Evolutionary conservation across 192 early-diverging fungal species (phyloP), one percentile per base, ranked within the genome.

Genomic region (Phlyctochytrium bullatum): DNA sequence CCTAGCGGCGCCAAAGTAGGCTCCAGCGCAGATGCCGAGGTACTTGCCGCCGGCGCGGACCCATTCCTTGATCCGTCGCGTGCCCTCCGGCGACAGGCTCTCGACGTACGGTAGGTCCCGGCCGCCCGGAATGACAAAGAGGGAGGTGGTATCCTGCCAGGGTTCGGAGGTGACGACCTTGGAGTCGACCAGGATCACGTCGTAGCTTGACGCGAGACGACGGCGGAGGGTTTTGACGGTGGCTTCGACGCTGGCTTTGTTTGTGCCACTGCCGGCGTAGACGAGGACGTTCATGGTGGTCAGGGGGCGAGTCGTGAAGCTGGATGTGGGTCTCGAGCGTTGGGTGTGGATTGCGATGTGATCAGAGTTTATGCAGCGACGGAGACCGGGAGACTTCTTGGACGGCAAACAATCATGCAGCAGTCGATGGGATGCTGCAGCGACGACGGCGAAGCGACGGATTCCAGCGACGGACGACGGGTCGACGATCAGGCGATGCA

Each of bases 1-100:
- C 20, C 74, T 71, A 2, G 70, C 73, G 30, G 80, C 79, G 2
- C 81, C 92, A 73, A 92, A 97, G 75, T 96, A 96, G 1, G 85
- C 89, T 24, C 96, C 97, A 0, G 92, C 93, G 61, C 97, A 96
- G 4, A 99, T 88, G 0, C 97, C 97, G 58, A 94, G 76, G 75
- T 93, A 99, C 25, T 82, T 76, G 1, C 97, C 97, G 52, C 94
- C 95, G 23, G 59, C 62, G 0, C 50, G 53, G 12, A 95, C 89
- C 79, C 85, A 95, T 17, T 75, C 67, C 1, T 63, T 65, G 60
- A 97, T 91, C 3, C 82, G 82, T 1, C 53, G 67, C 51, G 88
- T 93, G 52, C 86, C 88, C 52, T 33, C 28, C 0, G 67, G 68
- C 51, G 61, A 36, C 62, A 98, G 83, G 56, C 87, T 82, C 3